Base-by-base conservation (phyloP, 1,284 basidiomycete species). In the Cerrena zonata region DNA sequence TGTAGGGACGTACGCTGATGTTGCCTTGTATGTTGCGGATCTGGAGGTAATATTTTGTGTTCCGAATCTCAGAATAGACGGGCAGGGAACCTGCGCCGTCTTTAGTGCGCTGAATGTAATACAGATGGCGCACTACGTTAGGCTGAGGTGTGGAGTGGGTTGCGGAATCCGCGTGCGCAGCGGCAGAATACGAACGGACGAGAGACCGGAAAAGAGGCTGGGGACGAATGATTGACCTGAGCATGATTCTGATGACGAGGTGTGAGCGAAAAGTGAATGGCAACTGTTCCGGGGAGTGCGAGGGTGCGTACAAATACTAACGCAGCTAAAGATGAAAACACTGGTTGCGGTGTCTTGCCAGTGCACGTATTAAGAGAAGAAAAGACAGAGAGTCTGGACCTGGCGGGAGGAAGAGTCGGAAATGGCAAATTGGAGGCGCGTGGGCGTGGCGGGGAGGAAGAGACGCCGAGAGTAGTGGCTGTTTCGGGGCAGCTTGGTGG, bases 31-130 rank as follows among this genome's bases (percentile, higher is more conserved):
- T 67, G 63, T 79, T 76, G 46, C 72, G 70, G 52, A 80, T 69
- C 19, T 68, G 66, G 39, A 76, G 66, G 26, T 77, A 67, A 57
- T 79, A 71, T 52, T 77, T 76, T 4, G 80, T 76, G 52, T 81
- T 86, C 57, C 82, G 80, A 48, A 85, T 65, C 64, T 88, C 84
- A 37, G 82, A 78, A 65, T 86, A 88, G 21, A 89, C 82, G 45
- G 86, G 86, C 24, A 89, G 73, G 45, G 77, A 76, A 34, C 83
- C 83, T 48, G 72, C 72, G 38, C 76, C 65, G 15, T 34, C 15
- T 34, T 7, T 7, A 65, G 84, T 89, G 55, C 86, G 77, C 25
- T 76, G 74, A 47, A 89, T 71, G 52, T 76, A 78, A 66, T 86
- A 89, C 37, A 77, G 67, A 46, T 68, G 65, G 51, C 49, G 53